These are phyloP conservation scores for Metarhizium humberi DNA, from an alignment of 2,329 filamentous ascomycete species.

Conservation along the genomic window DNA sequence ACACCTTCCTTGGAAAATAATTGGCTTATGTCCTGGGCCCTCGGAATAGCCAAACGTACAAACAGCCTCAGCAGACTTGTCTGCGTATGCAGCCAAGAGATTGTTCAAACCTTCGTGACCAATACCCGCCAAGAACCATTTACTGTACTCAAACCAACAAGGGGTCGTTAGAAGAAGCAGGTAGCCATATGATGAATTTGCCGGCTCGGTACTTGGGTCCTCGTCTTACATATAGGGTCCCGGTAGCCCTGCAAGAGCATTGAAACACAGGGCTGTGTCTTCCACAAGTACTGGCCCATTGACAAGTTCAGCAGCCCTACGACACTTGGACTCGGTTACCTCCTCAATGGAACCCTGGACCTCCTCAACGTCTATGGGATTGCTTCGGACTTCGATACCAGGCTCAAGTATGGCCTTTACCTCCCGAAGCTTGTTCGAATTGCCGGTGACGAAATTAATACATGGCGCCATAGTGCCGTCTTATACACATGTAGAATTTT, in stretches of 20 bases:
- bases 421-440: slow-evolving; percentile 87
- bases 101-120: slow-evolving; percentile 85
- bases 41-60: slow-evolving; percentile 91
- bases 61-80: slow-evolving; percentile 87
- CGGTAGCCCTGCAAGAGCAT: slow-evolving; percentile 80
- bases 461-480: slow-evolving; percentile 27
- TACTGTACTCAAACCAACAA: slow-evolving; percentile 43
- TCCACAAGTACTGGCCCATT: slow-evolving; percentile 87
- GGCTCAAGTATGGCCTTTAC: slow-evolving; percentile 77
- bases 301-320: slow-evolving; percentile 67
- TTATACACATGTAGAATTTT: not conserved
- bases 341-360: slow-evolving; percentile 90
- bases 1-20: slow-evolving; percentile 88
- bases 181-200: not conserved
- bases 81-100: slow-evolving; percentile 75
- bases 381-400: slow-evolving; percentile 63
- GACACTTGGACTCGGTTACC: slow-evolving; percentile 81
- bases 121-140: slow-evolving; percentile 82
- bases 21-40: slow-evolving; percentile 73
- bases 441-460: slow-evolving; percentile 93
- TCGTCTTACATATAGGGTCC: slow-evolving; percentile 81
- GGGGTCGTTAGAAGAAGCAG: not conserved
- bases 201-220: not conserved
- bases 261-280: slow-evolving; percentile 91
- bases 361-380: slow-evolving; percentile 73